These are phyloP conservation scores for Blastobotrys americana DNA, from an alignment of 805 yeast genomes.

Conservation along the genomic window DNA sequence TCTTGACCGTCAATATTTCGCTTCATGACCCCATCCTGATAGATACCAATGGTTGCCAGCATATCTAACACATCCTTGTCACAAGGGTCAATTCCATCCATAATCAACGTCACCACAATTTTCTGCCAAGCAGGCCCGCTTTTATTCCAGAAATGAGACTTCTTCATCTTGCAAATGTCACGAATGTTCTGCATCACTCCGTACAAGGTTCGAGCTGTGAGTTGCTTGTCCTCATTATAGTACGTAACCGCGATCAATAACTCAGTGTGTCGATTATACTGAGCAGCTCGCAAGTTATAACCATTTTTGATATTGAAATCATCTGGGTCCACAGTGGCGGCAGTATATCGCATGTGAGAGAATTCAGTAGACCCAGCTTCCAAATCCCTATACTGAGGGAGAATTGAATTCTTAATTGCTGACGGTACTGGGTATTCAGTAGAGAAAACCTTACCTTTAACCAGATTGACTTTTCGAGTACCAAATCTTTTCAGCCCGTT, in stretches of 20 bases:
- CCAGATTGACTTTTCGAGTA: conserved; percentile 34
- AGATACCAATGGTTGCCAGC: conserved; percentile 57
- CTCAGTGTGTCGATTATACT: conserved; percentile 54
- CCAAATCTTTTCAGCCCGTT: conserved; percentile 26
- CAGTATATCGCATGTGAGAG: conserved; percentile 54
- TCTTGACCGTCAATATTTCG: conserved; percentile 51
- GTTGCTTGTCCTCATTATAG: conserved; percentile 59
- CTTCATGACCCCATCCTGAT: conserved; percentile 61
- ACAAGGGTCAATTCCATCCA: conserved; percentile 61
- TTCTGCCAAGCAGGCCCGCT: conserved; percentile 57
- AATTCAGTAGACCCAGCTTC: conserved; percentile 43
- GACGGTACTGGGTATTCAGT: conserved; percentile 36
- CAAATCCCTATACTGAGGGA: conserved; percentile 36
- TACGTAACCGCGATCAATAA: conserved; percentile 56
- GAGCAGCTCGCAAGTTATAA: conserved; percentile 48
- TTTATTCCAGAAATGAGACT: conserved; percentile 40
- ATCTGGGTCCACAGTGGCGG: conserved; percentile 65
- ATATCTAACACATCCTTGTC: conserved; percentile 56
- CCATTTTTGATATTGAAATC: conserved; percentile 48
- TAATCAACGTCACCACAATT: conserved; percentile 53
- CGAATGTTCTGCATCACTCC: conserved; percentile 60
- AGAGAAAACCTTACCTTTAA: conserved; percentile 30
- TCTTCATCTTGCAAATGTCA: conserved; percentile 46
- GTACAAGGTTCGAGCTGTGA: conserved; percentile 54
- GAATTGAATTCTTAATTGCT: conserved; percentile 33